Evolutionary conservation across 768 basidiomycete species (phyloP).

Genomic region (Tricholoma terreum): DNA sequence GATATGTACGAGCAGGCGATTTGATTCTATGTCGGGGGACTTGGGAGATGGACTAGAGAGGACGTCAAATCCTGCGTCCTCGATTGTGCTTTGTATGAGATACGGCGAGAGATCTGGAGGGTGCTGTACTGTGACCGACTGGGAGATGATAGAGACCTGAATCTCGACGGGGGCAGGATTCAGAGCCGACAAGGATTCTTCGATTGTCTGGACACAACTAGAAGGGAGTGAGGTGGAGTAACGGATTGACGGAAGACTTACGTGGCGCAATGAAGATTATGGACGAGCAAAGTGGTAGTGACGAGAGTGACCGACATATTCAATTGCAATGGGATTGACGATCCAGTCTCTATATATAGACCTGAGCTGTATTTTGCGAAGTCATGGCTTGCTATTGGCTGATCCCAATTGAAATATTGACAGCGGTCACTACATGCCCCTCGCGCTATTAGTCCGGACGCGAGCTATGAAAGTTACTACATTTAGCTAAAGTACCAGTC

Average conservation of each 20-base stretch:
- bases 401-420: no score
- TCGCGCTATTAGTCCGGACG: no score
- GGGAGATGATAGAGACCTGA: neutral
- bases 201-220: neutral
- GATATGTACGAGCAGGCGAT: neutral
- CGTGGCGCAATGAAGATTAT: conserved; percentile 52
- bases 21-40: neutral
- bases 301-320: no score
- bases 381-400: no score
- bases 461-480: no score
- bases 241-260: conserved; percentile 7
- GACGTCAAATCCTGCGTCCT: neutral
- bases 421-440: no score
- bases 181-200: neutral
- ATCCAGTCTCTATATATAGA: no score
- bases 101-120: neutral
- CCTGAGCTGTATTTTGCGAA: no score
- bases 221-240: neutral
- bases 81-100: neutral
- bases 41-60: neutral
- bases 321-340: no score
- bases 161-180: neutral
- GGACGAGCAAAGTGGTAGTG: conserved; percentile 14
- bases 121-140: neutral
- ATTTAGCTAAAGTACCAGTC: no score